These are phyloP conservation scores for Plasmodium vinckei DNA, from an alignment of 169 alveolate species.

Conservation along the genomic window DNA sequence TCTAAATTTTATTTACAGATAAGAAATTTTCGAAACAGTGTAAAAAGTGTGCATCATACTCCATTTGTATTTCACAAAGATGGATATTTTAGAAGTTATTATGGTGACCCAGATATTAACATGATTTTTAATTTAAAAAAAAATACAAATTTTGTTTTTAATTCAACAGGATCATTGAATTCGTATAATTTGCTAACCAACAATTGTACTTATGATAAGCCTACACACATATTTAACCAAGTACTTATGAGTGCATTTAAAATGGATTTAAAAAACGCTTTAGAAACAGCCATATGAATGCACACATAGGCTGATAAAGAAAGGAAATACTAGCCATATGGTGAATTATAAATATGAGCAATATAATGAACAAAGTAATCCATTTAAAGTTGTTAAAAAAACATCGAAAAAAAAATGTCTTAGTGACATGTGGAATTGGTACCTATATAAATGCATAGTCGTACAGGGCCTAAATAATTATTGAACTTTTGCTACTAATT, in stretches of 20 bases:
- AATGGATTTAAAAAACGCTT: constrained; percentile 32
- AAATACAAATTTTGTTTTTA: constrained; percentile 84
- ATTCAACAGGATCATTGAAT: constrained; percentile 84
- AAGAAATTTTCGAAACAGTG: constrained; percentile 81
- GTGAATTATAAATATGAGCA: too few species aligned
- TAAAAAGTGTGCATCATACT: constrained; percentile 84
- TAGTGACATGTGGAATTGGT: too few species aligned
- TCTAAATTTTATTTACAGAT: constrained; percentile 70
- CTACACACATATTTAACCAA: constrained; percentile 59
- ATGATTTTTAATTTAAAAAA: constrained; percentile 81
- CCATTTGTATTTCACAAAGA: constrained; percentile 88
- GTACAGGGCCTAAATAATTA: too few species aligned
- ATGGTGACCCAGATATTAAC: constrained; percentile 88
- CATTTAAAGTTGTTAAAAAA: too few species aligned
- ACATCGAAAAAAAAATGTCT: too few species aligned
- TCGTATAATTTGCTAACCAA: constrained; percentile 76
- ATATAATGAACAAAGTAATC: too few species aligned
- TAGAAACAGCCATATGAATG: constrained; percentile 4
- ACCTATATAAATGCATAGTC: too few species aligned
- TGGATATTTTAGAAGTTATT: constrained; percentile 85
- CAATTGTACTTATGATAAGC: constrained; percentile 75
- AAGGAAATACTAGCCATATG: background rate
- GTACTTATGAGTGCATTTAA: constrained; percentile 72
- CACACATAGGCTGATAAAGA: background rate
- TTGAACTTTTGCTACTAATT: too few species aligned